A percentile compares a stretch with the other conserved stretches of the same genome.
Evolutionary conservation across 352 stramenopile genomes (phyloP).

Genomic region (Globisporangium ultimum): DNA sequence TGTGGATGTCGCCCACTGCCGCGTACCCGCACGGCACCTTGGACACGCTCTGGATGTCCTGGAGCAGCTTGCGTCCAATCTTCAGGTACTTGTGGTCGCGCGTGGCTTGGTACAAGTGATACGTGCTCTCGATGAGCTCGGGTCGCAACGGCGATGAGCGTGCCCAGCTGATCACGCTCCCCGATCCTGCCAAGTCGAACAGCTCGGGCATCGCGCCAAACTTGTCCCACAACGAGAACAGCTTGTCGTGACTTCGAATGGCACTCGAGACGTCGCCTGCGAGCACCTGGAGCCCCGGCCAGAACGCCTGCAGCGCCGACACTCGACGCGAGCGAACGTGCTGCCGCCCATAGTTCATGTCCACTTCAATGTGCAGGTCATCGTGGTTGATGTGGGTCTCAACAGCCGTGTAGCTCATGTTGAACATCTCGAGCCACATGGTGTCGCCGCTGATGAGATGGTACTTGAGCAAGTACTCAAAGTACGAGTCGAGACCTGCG

Average conservation of each 20-base stretch:
- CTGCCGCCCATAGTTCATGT: slow-evolving; percentile 76
- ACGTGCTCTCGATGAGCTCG: slow-evolving; percentile 97
- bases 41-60: slow-evolving; percentile 86
- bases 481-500: slow-evolving; percentile 95
- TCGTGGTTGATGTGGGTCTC: slow-evolving; percentile 75
- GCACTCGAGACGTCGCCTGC: slow-evolving; percentile 90
- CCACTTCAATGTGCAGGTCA: slow-evolving; percentile 80
- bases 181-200: slow-evolving; percentile 72
- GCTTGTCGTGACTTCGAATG: slow-evolving; percentile 89
- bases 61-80: slow-evolving; percentile 83
- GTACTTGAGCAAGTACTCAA: slow-evolving; percentile 98
- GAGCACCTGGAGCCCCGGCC: slow-evolving; percentile 94
- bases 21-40: slow-evolving; percentile 92
- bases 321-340: slow-evolving; percentile 58
- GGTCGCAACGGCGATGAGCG: slow-evolving; percentile 92
- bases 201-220: slow-evolving; percentile 95
- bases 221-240: slow-evolving; percentile 94
- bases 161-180: slow-evolving; percentile 71
- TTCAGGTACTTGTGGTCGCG: slow-evolving; percentile 87
- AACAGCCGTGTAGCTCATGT: slow-evolving; percentile 71
- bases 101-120: slow-evolving; percentile 93
- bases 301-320: slow-evolving; percentile 95
- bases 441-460: slow-evolving; percentile 94
- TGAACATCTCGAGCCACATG: slow-evolving; percentile 92
- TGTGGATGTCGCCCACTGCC: slow-evolving; percentile 88